phyloP scores from a whole-genome alignment of 441 rosid genomes.

The Gossypium gossypioides region DNA sequence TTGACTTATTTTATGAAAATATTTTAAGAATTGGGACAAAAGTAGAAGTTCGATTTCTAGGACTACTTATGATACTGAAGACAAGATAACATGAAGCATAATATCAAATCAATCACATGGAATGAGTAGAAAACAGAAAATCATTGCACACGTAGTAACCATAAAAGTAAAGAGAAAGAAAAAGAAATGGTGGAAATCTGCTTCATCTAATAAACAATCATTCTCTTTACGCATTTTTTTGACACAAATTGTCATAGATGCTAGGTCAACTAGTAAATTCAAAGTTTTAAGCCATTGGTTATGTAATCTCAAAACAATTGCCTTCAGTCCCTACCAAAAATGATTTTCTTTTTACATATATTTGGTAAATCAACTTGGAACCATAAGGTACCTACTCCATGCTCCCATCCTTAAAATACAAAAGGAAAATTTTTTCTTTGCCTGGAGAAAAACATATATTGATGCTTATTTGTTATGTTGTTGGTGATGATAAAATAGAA shows the following conservation, averaged over 20 bases:
- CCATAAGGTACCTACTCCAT: not conserved
- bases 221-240: not conserved
- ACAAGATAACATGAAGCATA: not conserved
- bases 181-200: not conserved
- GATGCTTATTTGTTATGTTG: not conserved
- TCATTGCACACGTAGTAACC: not conserved
- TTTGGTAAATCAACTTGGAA: not conserved
- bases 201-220: not conserved
- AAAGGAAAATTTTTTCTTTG: not conserved
- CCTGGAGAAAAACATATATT: not conserved
- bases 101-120: not conserved
- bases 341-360: not conserved
- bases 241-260: not conserved
- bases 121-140: not conserved
- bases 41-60: not conserved
- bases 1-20: not conserved
- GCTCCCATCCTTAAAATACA: not conserved
- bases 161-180: not conserved
- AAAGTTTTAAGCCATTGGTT: too few species aligned
- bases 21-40: slow-evolving; percentile 1
- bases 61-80: not conserved
- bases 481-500: not conserved
- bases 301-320: not conserved
- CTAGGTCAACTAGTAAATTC: not conserved
- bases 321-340: not conserved